These are phyloP conservation scores for Pilatotrama ljubarskyi DNA, from an alignment of 768 basidiomycete species.

Conservation along the genomic window DNA sequence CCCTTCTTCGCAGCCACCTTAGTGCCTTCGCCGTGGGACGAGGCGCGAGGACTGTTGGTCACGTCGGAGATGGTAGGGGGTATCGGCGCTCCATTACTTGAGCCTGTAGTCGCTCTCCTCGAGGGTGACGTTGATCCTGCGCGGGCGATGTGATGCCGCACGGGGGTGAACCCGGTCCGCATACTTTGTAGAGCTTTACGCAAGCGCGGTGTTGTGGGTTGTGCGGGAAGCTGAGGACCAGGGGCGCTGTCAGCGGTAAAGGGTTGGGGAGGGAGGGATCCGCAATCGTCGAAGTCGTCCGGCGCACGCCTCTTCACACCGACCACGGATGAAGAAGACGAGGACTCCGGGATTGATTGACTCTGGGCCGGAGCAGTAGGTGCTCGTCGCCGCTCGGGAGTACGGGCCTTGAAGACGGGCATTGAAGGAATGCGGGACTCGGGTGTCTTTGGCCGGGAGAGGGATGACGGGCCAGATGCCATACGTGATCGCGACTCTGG, in stretches of 20 bases:
- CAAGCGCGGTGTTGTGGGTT: conserved; percentile 57
- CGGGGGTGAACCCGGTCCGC: conserved; percentile 73
- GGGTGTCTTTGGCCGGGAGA: conserved; percentile 32
- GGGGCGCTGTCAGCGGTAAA: conserved; percentile 55
- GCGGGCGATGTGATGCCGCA: conserved; percentile 50
- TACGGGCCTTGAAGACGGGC: conserved; percentile 50
- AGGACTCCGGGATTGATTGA: conserved; percentile 8
- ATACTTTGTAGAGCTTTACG: conserved; percentile 57
- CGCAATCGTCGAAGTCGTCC: conserved; percentile 69
- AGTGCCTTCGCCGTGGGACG: conserved; percentile 6
- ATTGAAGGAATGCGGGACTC: conserved; percentile 14
- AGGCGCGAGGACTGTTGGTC: conserved; percentile 58
- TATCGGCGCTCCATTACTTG: conserved; percentile 31
- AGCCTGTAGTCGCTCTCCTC: conserved; percentile 42
- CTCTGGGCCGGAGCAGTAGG: conserved; percentile 2
- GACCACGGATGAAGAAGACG: conserved; percentile 38
- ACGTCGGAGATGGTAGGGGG: conserved; percentile 51
- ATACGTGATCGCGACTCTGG: conserved; percentile 32
- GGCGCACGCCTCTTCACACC: conserved; percentile 77
- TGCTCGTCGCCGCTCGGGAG: conserved; percentile 41
- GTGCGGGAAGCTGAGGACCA: conserved; percentile 35
- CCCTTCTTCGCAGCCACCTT: conserved; percentile 53
- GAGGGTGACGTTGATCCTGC: conserved; percentile 50
- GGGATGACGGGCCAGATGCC: conserved; percentile 17
- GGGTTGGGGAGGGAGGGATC: conserved; percentile 59